Percentiles rank a stretch among this genome's conserved stretches.
Evolutionary conservation across 2,329 filamentous ascomycete species (phyloP).

Genomic region (Ceratocystiopsis sp.): DNA sequence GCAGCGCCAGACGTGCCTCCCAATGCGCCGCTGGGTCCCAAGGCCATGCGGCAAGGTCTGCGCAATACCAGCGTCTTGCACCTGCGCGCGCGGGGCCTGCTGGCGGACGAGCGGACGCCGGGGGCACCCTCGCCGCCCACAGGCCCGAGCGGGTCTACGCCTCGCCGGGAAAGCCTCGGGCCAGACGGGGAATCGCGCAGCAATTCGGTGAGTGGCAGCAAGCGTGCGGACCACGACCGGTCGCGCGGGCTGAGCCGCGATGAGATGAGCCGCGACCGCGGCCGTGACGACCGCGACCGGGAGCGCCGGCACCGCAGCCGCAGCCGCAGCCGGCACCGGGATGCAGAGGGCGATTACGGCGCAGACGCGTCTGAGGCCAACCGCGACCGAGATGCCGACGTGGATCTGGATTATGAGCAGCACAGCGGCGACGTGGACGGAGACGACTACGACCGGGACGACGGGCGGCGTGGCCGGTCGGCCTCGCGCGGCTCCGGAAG

Average conservation of each 20-base stretch:
- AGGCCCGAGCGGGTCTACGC: constrained; percentile 8
- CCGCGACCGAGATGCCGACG: background rate
- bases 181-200: constrained; percentile 22
- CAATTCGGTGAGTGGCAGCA: constrained; percentile 23
- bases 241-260: constrained; percentile 16
- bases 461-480: background rate
- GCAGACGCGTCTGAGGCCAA: too few relatives aligned
- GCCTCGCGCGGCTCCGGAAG: constrained; percentile 6
- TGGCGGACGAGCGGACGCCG: constrained; percentile 2
- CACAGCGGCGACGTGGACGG: background rate
- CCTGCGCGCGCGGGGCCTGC: constrained; percentile 31
- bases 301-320: constrained; percentile 11
- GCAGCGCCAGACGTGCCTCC: constrained; percentile 28
- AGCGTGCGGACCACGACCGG: constrained; percentile 17
- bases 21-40: constrained; percentile 79
- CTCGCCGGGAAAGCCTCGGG: constrained; percentile 3
- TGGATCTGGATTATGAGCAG: constrained; percentile 5
- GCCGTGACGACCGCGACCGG: constrained; percentile 15
- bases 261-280: constrained; percentile 15
- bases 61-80: constrained; percentile 65
- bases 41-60: constrained; percentile 81
- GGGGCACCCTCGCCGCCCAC: background rate
- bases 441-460: background rate
- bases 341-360: background rate
- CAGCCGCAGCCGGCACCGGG: constrained; percentile 11